A percentile compares a stretch with the other conserved stretches of the same genome.
phyloP scores from a whole-genome alignment of 2,329 filamentous ascomycete species.

The Colletotrichum plurivorum region DNA sequence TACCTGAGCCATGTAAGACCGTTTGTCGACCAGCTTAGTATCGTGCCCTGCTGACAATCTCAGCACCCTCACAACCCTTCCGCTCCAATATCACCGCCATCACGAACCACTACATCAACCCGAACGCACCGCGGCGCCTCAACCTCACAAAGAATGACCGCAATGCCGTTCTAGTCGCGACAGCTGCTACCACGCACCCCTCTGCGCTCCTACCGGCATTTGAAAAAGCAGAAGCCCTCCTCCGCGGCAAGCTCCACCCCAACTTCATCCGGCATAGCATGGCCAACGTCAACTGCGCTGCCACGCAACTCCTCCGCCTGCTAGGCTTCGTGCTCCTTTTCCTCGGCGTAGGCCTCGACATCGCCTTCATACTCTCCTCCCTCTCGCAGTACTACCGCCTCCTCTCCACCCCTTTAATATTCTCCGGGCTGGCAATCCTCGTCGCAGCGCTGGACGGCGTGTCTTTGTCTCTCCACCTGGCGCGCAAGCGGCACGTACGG shows the following conservation, averaged over 20 bases:
- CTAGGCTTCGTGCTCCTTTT: constrained; percentile 44
- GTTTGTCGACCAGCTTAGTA: constrained; percentile 31
- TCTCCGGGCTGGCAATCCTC: constrained; percentile 51
- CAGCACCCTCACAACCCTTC: constrained; percentile 52
- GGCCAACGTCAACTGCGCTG: constrained; percentile 54
- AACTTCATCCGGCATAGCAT: constrained; percentile 56
- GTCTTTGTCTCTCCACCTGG: constrained; percentile 52
- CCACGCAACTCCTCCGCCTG: constrained; percentile 48
- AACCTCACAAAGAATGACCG: constrained; percentile 55
- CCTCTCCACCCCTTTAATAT: constrained; percentile 50
- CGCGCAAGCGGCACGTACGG: constrained; percentile 50
- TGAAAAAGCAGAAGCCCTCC: constrained; percentile 52
- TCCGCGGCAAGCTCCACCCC: constrained; percentile 55
- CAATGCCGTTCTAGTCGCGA: constrained; percentile 54
- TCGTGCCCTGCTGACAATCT: constrained; percentile 1
- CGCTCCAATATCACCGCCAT: constrained; percentile 55
- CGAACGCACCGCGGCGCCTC: constrained; percentile 52
- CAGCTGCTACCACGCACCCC: constrained; percentile 60
- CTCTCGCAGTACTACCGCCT: constrained; percentile 47
- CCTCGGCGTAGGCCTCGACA: constrained; percentile 48
- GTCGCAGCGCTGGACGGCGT: constrained; percentile 54
- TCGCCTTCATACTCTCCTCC: constrained; percentile 51
- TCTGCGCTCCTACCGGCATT: constrained; percentile 58
- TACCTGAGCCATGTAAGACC: constrained; percentile 22
- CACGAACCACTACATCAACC: constrained; percentile 55